phyloP scores from a whole-genome alignment of 768 basidiomycete genomes.

The Leccinum barrowsii region DNA sequence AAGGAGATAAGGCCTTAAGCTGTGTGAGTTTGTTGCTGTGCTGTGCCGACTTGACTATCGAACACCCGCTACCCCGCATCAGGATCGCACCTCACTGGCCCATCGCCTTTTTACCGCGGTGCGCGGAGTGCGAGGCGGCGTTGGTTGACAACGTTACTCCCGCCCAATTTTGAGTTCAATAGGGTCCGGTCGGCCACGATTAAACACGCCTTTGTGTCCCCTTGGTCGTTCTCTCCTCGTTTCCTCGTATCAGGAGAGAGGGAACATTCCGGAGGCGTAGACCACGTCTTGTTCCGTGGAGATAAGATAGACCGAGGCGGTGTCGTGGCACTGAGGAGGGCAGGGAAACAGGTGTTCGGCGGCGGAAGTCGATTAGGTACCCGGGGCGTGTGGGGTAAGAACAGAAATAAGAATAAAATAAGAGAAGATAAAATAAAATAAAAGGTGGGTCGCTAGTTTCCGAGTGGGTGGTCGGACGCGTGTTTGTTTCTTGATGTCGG shows the following conservation, averaged over 20 bases:
- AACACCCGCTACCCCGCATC: not conserved
- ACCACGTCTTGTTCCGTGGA: conserved; percentile 1
- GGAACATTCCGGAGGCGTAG: not conserved
- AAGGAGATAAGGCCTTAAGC: not conserved
- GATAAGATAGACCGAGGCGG: conserved; percentile 5
- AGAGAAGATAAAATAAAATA: not conserved
- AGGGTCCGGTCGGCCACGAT: not conserved
- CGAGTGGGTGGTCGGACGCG: too few species aligned
- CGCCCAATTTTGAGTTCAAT: not conserved
- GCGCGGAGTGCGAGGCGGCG: not conserved
- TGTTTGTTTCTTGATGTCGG: not conserved
- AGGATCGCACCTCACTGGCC: conserved; percentile 4
- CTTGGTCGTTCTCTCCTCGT: not conserved
- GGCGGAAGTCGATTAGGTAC: not conserved
- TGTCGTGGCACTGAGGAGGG: not conserved
- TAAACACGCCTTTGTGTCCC: not conserved
- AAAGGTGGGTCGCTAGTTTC: not conserved
- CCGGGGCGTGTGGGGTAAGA: not conserved
- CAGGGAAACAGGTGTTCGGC: not conserved
- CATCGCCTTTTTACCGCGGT: conserved; percentile 5
- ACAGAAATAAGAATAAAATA: not conserved
- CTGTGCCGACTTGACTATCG: not conserved
- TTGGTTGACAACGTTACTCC: not conserved
- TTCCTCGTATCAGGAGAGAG: not conserved
- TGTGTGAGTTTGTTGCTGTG: not conserved